Conservation (phyloP, 768 basidiomycete genomes). For the Collybia sordida region DNA sequence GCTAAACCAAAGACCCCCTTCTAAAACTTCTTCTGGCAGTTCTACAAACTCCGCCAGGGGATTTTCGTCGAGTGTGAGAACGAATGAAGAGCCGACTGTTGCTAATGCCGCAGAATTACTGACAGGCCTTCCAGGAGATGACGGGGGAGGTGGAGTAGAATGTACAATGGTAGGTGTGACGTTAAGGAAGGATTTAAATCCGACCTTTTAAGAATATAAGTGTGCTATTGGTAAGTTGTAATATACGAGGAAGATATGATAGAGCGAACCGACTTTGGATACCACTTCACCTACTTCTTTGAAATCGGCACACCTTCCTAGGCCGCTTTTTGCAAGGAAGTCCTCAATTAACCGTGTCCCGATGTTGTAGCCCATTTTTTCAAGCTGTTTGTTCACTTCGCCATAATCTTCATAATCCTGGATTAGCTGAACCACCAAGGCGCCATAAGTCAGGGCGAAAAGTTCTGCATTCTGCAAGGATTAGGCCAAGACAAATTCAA, state of each 20-base stretch:
- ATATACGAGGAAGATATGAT: not conserved
- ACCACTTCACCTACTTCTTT: slow-evolving; percentile 94
- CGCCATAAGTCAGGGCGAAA: slow-evolving; percentile 95
- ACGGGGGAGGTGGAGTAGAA: slow-evolving; percentile 47
- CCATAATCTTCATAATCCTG: slow-evolving; percentile 99
- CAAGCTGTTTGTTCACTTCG: slow-evolving; percentile 94
- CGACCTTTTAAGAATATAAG: slow-evolving; percentile 59
- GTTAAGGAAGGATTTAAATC: slow-evolving; percentile 97
- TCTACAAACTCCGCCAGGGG: slow-evolving; percentile 97
- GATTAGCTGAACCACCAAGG: slow-evolving; percentile 95
- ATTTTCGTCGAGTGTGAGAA: slow-evolving; percentile 90
- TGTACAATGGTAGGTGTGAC: slow-evolving; percentile 84
- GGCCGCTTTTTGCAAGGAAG: slow-evolving; percentile 88
- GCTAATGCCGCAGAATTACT: slow-evolving; percentile 41
- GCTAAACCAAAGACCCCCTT: slow-evolving; percentile 95
- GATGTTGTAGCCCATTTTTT: slow-evolving; percentile 99
- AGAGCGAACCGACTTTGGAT: slow-evolving; percentile 65
- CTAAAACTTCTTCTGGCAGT: slow-evolving; percentile 87
- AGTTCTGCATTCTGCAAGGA: slow-evolving; percentile 87
- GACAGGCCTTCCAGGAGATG: slow-evolving; percentile 47
- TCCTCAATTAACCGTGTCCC: slow-evolving; percentile 96
- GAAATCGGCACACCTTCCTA: slow-evolving; percentile 93
- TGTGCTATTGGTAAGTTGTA: no score
- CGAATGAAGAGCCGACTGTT: slow-evolving; percentile 63
- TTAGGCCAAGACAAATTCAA: slow-evolving; percentile 14